Conservation (phyloP, 768 basidiomycete species). For the Guyanaporus albipodus region DNA sequence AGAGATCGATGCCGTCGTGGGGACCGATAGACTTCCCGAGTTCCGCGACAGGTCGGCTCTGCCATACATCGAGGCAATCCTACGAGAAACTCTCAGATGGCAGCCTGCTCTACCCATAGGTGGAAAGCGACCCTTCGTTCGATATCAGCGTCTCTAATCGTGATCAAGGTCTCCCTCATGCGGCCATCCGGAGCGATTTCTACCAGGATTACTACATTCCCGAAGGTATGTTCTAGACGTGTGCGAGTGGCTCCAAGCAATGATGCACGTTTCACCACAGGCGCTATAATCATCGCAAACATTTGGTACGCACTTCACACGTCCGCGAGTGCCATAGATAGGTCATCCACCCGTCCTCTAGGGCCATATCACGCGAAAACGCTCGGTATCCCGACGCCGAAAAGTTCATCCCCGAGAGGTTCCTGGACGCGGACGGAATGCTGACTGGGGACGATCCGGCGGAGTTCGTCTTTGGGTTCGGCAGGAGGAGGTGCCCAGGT, state of each 20-base stretch:
- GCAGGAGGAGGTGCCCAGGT: conserved; percentile 15
- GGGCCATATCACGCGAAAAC: conserved; percentile 18
- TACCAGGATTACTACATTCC: not conserved
- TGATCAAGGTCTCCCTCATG: not conserved
- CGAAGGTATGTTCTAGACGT: not conserved
- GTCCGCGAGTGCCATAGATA: no score
- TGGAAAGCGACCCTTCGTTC: not conserved
- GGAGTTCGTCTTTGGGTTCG: conserved; percentile 17
- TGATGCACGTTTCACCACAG: not conserved
- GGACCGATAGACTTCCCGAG: not conserved
- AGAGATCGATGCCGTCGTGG: not conserved
- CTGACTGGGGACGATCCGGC: conserved; percentile 8
- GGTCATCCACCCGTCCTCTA: no score
- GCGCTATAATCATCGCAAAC: not conserved
- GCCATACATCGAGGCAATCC: not conserved
- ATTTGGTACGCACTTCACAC: not conserved
- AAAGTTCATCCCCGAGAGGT: conserved; percentile 13
- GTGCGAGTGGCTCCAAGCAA: not conserved
- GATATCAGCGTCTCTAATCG: not conserved
- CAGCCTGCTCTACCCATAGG: not conserved
- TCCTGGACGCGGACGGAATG: conserved; percentile 6
- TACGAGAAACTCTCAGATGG: not conserved
- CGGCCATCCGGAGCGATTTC: not conserved
- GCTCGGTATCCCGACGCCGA: conserved; percentile 15
- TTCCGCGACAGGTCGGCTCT: not conserved